Conservation (phyloP, 1,139 yeast species). For the Yamadazyma epiphylla region DNA sequence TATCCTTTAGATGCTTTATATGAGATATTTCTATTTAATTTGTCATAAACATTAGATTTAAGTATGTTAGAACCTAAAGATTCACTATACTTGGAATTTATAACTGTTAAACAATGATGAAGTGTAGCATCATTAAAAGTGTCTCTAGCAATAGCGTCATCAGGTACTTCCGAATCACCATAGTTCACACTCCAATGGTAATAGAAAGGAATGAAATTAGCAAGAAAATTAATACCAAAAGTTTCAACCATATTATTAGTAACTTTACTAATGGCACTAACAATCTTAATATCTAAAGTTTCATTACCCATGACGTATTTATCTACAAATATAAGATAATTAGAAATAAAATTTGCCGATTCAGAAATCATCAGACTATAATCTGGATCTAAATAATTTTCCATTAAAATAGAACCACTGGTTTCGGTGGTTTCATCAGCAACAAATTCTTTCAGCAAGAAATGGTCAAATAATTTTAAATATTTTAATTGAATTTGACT, state of each 20-base stretch:
- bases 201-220: slow-evolving; percentile 46
- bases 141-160: slow-evolving; percentile 18
- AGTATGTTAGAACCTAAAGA: slow-evolving; percentile 23
- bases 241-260: slow-evolving; percentile 25
- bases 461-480: slow-evolving; percentile 30
- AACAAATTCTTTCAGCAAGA: slow-evolving; percentile 30
- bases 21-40: slow-evolving; percentile 24
- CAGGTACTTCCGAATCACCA: background rate
- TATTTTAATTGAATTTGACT: slow-evolving; percentile 29
- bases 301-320: slow-evolving; percentile 25
- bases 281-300: slow-evolving; percentile 19
- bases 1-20: slow-evolving; percentile 22
- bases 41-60: slow-evolving; percentile 20
- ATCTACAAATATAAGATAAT: slow-evolving; percentile 31
- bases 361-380: slow-evolving; percentile 33
- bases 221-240: slow-evolving; percentile 45
- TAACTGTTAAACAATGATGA: slow-evolving; percentile 19
- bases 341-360: slow-evolving; percentile 33
- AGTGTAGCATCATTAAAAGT: slow-evolving; percentile 33
- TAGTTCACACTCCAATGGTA: slow-evolving; percentile 38
- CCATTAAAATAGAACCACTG: slow-evolving; percentile 6
- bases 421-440: slow-evolving; percentile 4
- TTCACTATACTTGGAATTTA: slow-evolving; percentile 29
- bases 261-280: slow-evolving; percentile 19
- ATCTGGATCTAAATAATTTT: slow-evolving; percentile 31